Percentiles rank a stretch among this genome's conserved stretches.
phyloP scores from a whole-genome alignment of 2,329 filamentous ascomycete species.

The Dactylellina cionopaga region DNA sequence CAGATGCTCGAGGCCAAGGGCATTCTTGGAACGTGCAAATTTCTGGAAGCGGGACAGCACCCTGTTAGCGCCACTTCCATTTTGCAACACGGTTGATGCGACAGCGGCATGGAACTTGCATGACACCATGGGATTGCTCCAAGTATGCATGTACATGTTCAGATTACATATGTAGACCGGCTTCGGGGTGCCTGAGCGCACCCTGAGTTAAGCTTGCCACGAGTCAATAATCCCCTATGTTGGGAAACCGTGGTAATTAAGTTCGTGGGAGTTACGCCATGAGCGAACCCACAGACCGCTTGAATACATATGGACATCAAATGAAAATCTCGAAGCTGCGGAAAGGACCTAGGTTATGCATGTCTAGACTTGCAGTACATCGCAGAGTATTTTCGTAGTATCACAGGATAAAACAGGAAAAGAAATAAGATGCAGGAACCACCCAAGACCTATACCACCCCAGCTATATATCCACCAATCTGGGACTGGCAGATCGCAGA shows the following conservation, averaged over 20 bases:
- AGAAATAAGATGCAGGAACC: conserved; percentile 35
- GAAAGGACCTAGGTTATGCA: not conserved
- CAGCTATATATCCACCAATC: not conserved
- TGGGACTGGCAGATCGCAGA: conserved; percentile 7
- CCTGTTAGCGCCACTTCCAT: conserved; percentile 12
- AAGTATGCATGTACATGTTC: not conserved
- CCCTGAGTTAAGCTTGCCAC: conserved; percentile 17
- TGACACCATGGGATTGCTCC: too few relatives aligned
- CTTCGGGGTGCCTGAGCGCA: conserved; percentile 32
- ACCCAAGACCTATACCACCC: conserved; percentile 23
- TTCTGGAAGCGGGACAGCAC: conserved; percentile 31
- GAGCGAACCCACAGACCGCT: conserved; percentile 17
- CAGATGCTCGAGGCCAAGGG: conserved; percentile 5
- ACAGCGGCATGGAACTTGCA: conserved; percentile 10
- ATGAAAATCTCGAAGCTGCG: conserved; percentile 25
- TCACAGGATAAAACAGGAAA: conserved; percentile 3
- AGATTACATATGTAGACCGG: not conserved
- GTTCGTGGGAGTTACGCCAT: conserved; percentile 5
- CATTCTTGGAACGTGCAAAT: conserved; percentile 5
- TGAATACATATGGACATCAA: not conserved
- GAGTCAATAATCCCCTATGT: conserved; percentile 17
- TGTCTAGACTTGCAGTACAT: not conserved
- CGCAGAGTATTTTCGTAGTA: not conserved
- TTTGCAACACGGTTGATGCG: conserved; percentile 26
- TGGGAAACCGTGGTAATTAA: not conserved